Percentiles rank a stretch among this genome's conserved stretches.
phyloP scores from a whole-genome alignment of 192 early-diverging fungal genomes.

The Coemansia sp. region DNA sequence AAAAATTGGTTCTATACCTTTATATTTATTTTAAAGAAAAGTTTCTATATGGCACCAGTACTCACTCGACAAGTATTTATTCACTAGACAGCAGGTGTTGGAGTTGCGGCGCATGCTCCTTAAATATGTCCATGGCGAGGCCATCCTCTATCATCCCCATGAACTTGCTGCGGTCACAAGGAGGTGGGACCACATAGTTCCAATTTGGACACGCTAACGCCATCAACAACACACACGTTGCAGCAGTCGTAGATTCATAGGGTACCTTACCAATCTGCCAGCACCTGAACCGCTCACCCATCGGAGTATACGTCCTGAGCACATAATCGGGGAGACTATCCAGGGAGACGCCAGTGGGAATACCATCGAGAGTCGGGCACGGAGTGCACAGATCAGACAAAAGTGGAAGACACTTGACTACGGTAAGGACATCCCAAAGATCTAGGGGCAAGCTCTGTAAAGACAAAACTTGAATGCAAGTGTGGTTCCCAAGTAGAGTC shows the following conservation, averaged over 20 bases:
- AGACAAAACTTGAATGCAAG: not conserved
- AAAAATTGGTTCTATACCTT: not conserved
- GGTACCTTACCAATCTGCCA: not conserved
- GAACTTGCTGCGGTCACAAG: not conserved
- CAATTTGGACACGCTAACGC: not conserved
- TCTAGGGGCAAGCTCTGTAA: not conserved
- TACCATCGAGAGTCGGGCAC: not conserved
- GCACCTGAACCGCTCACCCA: not conserved
- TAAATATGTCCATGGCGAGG: not conserved
- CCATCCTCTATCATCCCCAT: not conserved
- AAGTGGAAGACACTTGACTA: not conserved
- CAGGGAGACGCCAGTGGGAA: not conserved
- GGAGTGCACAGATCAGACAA: not conserved
- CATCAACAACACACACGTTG: not conserved
- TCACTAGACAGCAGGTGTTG: not conserved
- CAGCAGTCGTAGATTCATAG: not conserved
- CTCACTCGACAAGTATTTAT: not conserved
- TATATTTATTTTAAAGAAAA: no score
- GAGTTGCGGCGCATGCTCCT: not conserved
- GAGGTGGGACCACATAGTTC: not conserved
- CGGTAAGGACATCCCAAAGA: not conserved
- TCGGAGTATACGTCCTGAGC: not conserved
- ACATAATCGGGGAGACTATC: not conserved
- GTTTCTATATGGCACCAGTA: not conserved
- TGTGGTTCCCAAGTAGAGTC: not conserved